phyloP scores from a whole-genome alignment of 2,329 filamentous ascomycete species.

The Fusarium keratoplasticum region DNA sequence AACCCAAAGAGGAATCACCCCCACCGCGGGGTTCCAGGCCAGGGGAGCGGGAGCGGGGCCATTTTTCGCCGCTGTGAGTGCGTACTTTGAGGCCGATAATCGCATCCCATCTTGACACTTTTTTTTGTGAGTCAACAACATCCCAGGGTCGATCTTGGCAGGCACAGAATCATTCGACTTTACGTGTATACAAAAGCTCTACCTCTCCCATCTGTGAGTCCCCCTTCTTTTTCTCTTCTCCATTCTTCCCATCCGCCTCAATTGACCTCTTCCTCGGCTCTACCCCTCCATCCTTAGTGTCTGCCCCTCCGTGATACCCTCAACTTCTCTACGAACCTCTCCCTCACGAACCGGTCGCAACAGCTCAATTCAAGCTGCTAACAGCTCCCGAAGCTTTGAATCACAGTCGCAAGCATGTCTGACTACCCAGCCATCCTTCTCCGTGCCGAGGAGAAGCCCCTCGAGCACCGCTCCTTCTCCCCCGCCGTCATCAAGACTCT shows the following conservation, averaged over 20 bases:
- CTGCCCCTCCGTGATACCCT: background rate
- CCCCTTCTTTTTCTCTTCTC: background rate
- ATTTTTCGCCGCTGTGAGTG: slow-evolving; percentile 27
- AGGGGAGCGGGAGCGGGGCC: slow-evolving; percentile 36
- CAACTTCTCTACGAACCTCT: background rate
- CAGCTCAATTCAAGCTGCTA: slow-evolving; percentile 2
- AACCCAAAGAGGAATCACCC: background rate
- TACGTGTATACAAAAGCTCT: slow-evolving; percentile 1
- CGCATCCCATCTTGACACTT: slow-evolving; percentile 7
- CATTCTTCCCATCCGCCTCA: background rate
- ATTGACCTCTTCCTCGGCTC: slow-evolving; percentile 7
- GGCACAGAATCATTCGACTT: background rate
- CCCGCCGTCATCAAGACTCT: slow-evolving; percentile 63
- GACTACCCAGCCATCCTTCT: slow-evolving; percentile 58
- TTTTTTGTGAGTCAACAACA: slow-evolving; percentile 38
- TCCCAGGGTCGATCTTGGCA: slow-evolving; percentile 11
- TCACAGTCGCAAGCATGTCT: slow-evolving; percentile 40
- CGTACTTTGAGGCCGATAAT: slow-evolving; percentile 13
- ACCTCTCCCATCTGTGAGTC: background rate
- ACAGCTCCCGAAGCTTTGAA: slow-evolving; percentile 7
- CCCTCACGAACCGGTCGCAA: background rate
- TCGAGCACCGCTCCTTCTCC: slow-evolving; percentile 51
- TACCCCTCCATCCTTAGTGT: slow-evolving; percentile 3
- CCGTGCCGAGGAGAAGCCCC: slow-evolving; percentile 69
- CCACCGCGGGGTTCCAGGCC: background rate